Percentiles rank a stretch among this genome's conserved stretches.
phyloP scores from a whole-genome alignment of 768 basidiomycete genomes.

The Calocybe cyanea region DNA sequence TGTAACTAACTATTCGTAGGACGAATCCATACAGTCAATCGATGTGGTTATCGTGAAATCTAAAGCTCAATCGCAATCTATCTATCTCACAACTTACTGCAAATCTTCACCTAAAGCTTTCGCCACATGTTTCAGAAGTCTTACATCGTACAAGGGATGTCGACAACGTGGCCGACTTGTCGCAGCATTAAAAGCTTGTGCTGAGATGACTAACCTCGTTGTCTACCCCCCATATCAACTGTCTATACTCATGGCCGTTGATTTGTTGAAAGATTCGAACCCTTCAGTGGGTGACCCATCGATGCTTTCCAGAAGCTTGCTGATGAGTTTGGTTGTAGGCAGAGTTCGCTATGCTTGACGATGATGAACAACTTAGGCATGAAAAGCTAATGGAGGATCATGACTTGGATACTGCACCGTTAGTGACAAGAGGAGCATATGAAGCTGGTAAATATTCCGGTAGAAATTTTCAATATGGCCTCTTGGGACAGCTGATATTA shows the following conservation, averaged over 20 bases:
- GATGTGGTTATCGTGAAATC: too few relatives aligned
- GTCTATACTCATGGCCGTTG: background rate
- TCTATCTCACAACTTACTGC: too few relatives aligned
- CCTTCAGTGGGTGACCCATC: background rate
- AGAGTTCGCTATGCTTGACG: slow-evolving; percentile 16
- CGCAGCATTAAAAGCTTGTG: too few relatives aligned
- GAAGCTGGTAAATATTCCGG: slow-evolving; percentile 28
- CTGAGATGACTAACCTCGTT: too few relatives aligned
- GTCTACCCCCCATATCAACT: background rate
- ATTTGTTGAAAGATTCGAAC: too few relatives aligned
- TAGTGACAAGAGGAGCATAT: slow-evolving; percentile 50
- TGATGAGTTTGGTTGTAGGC: background rate
- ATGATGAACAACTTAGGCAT: background rate
- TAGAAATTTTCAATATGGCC: slow-evolving; percentile 53
- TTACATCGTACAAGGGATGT: too few relatives aligned
- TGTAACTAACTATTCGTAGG: too few relatives aligned
- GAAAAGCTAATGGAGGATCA: slow-evolving; percentile 21
- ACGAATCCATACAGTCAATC: too few relatives aligned
- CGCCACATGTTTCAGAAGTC: too few relatives aligned
- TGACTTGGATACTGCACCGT: slow-evolving; percentile 43
- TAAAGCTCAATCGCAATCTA: too few relatives aligned
- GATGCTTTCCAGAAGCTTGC: background rate
- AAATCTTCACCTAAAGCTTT: too few relatives aligned
- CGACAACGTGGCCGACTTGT: too few relatives aligned
- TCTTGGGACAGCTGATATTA: slow-evolving; percentile 47